These are phyloP conservation scores for Rachicladosporium sp. DNA, from an alignment of 2,329 filamentous ascomycete genomes.

Conservation along the genomic window DNA sequence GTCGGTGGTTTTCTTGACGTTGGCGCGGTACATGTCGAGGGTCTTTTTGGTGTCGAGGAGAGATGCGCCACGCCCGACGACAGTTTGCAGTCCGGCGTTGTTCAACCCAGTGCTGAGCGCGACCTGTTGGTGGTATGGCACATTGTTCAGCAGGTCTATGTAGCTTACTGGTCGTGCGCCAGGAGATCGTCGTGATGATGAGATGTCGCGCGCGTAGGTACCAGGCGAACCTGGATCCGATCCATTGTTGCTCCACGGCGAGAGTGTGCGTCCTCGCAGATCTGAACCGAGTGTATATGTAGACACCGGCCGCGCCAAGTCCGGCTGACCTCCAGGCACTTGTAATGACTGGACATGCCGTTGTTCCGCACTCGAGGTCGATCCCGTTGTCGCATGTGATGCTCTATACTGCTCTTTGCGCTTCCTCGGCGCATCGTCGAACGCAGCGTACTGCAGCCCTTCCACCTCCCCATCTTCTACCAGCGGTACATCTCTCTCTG, in stretches of 20 bases:
- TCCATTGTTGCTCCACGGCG: slow-evolving; percentile 37
- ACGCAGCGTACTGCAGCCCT: slow-evolving; percentile 39
- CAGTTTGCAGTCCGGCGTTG: slow-evolving; percentile 66
- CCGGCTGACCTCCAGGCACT: slow-evolving; percentile 36
- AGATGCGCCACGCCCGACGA: slow-evolving; percentile 80
- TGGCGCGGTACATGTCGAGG: slow-evolving; percentile 91
- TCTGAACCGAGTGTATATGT: slow-evolving; percentile 67
- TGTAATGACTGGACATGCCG: slow-evolving; percentile 5
- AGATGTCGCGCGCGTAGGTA: slow-evolving; percentile 35
- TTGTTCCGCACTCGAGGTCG: slow-evolving; percentile 17
- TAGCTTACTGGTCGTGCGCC: slow-evolving; percentile 48
- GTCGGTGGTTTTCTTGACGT: slow-evolving; percentile 94
- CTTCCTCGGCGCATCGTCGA: slow-evolving; percentile 25
- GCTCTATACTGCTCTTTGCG: slow-evolving; percentile 15
- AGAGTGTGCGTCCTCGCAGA: slow-evolving; percentile 48
- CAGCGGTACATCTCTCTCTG: too few relatives aligned
- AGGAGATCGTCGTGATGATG: slow-evolving; percentile 43
- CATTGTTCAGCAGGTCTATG: slow-evolving; percentile 47
- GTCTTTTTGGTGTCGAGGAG: slow-evolving; percentile 86
- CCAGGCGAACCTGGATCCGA: slow-evolving; percentile 27
- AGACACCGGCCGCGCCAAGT: slow-evolving; percentile 51
- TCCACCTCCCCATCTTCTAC: slow-evolving; percentile 1
- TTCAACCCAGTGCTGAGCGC: slow-evolving; percentile 55
- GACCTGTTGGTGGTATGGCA: slow-evolving; percentile 69
- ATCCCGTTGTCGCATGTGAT: slow-evolving; percentile 20